These are phyloP conservation scores for Yarrowia sp. DNA, from an alignment of 805 yeast species.

Conservation along the genomic window DNA sequence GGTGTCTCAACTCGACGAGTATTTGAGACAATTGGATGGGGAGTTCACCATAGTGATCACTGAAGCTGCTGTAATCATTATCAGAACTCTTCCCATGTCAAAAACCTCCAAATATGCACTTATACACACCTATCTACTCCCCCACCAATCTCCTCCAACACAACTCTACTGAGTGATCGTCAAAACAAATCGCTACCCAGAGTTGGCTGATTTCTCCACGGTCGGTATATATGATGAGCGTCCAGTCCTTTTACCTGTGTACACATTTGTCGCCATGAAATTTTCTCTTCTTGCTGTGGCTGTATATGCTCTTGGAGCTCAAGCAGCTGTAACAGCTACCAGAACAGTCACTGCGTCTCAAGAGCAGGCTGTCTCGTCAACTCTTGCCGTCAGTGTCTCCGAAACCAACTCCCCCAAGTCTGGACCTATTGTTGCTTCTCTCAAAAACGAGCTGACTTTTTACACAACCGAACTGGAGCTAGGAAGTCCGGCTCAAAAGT, in stretches of 20 bases:
- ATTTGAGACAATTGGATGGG: not conserved
- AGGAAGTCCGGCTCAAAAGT: slow-evolving; percentile 58
- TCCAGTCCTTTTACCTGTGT: not conserved
- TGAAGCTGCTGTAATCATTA: not conserved
- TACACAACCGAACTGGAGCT: slow-evolving; percentile 41
- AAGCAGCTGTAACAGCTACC: not conserved
- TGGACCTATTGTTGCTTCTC: slow-evolving; percentile 25
- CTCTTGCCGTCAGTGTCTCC: not conserved
- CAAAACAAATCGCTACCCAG: not conserved
- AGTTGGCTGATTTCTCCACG: not conserved
- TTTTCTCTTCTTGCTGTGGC: not conserved
- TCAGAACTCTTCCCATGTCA: too few relatives aligned
- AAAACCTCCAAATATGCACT: too few relatives aligned
- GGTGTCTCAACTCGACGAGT: not conserved
- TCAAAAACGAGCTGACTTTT: slow-evolving; percentile 38
- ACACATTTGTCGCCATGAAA: not conserved
- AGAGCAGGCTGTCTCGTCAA: not conserved
- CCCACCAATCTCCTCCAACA: too few relatives aligned
- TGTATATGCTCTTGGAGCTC: not conserved
- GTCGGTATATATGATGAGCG: not conserved
- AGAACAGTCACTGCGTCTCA: not conserved
- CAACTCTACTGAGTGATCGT: not conserved
- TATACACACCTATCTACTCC: too few relatives aligned
- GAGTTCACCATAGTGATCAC: not conserved
- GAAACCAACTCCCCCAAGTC: not conserved